Conservation (phyloP, 805 yeast species). For the Hanseniaspora valbyensis region DNA sequence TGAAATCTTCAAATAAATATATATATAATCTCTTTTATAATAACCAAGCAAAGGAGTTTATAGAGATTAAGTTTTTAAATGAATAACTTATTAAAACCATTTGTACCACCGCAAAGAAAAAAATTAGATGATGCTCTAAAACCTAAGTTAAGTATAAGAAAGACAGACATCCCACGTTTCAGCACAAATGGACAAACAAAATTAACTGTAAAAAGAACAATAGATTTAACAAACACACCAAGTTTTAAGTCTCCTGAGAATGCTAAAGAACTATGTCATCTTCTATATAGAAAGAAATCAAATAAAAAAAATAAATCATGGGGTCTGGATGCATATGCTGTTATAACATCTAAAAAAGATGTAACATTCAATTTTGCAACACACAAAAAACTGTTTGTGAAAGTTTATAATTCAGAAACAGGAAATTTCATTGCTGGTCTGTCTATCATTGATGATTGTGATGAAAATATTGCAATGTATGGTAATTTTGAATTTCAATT, state of each 20-base stretch:
- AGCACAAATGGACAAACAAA: background rate
- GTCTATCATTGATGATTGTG: constrained; percentile 18
- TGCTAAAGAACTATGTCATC: constrained; percentile 23
- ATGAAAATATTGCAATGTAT: constrained; percentile 16
- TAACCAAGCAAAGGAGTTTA: background rate
- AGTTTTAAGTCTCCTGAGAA: no score
- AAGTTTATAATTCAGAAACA: constrained; percentile 53
- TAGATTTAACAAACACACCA: background rate
- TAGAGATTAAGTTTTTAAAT: background rate
- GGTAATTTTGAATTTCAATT: constrained; percentile 23
- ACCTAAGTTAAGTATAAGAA: background rate
- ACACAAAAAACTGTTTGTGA: constrained; percentile 1
- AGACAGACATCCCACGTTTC: background rate
- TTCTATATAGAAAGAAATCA: constrained; percentile 62
- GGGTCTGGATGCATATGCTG: constrained; percentile 80
- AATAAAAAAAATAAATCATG: constrained; percentile 78
- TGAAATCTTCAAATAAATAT: no score
- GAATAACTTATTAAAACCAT: constrained; percentile 3
- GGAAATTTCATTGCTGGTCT: constrained; percentile 30
- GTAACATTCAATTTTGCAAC: constrained; percentile 34
- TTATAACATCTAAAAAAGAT: constrained; percentile 24
- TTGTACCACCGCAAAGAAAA: constrained; percentile 9
- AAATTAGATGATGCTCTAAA: background rate
- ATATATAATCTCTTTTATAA: background rate
- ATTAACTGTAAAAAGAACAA: background rate